Base-by-base conservation (phyloP, 129 eudicot species). In the Lactuca sativa region DNA sequence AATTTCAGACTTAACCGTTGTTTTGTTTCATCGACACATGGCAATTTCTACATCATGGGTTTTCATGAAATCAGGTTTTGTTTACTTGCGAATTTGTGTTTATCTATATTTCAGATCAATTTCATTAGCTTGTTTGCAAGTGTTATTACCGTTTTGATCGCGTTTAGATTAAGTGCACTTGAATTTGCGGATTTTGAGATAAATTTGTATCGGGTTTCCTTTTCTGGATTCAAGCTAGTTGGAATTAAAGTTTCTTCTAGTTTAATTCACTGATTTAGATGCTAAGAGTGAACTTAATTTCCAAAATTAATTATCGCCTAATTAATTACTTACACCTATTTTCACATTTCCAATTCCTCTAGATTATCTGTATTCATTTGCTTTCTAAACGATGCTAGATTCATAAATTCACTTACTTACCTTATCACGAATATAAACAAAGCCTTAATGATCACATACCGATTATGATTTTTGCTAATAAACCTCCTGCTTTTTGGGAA, bases 281-380 rank as follows among this genome's bases (percentile, higher is more conserved):
- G 78, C 30, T 54, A 32, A 43, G 59, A 55, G 25, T 74, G 58
- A 74, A 56, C 33, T 64, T 55, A 74, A 74, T 74, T 70, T 57
- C 44, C 55, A 70, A 43, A 15, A 13, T 59, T 71, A 47, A 59
- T 71, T 58, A 10, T 71, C 58, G 36, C 66, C 66, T 5, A 43
- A 44, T 58, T 70, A 36, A 67, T 67, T 61, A 72, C 33, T 62
- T 61, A 4, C 37, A 37, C 63, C 55, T 51, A 37, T 48, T 54
- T 38, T 36, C 15, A 37, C 55, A 62, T 72, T 72, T 37, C 7
- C 62, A 33, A 17, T 36, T 72, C 12, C 31, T 66, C 43, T 67
- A 4, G 30, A 53, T 14, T 32, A 14, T 37, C 12, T 12, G 56
- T 55, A 21, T 21, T 7, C 32, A 54, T 14, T 38, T 62, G 38